Evolutionary conservation across 2,329 filamentous ascomycete species (phyloP).

Genomic region (Stachybotrys chartarum): DNA sequence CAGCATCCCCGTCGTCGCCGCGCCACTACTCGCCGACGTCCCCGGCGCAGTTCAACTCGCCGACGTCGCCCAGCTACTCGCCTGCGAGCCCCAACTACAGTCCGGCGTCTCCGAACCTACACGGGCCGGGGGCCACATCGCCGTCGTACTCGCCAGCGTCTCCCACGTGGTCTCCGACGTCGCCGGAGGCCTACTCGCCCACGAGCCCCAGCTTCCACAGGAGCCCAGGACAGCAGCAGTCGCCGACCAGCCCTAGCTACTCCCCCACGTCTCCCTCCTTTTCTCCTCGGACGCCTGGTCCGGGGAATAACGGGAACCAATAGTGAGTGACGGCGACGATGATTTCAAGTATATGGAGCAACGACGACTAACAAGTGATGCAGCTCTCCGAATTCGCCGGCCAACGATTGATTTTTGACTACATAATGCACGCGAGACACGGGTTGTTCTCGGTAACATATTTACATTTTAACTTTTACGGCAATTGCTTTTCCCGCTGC

Average conservation of each 20-base stretch:
- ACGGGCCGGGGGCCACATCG: constrained; percentile 37
- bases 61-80: constrained; percentile 67
- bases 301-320: constrained; percentile 34
- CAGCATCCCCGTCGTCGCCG: constrained; percentile 50
- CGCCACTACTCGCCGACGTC: constrained; percentile 63
- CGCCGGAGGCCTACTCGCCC: constrained; percentile 55
- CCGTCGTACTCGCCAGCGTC: constrained; percentile 64
- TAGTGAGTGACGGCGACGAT: constrained; percentile 21
- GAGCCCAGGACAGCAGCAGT: constrained; percentile 46
- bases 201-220: constrained; percentile 55
- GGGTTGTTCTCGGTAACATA: constrained; percentile 15
- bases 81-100: constrained; percentile 66
- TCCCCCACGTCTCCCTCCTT: constrained; percentile 53
- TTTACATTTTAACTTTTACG: constrained; percentile 5
- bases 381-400: constrained; percentile 37
- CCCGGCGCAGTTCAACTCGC: constrained; percentile 65
- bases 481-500: constrained; percentile 8
- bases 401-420: constrained; percentile 30
- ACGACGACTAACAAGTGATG: constrained; percentile 15
- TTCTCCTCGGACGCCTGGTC: constrained; percentile 38
- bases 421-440: constrained; percentile 26
- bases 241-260: constrained; percentile 63
- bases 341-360: no score
- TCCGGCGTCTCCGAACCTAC: constrained; percentile 55
- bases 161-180: constrained; percentile 73